Base-by-base conservation (phyloP, 306 rosid species). In the Pterocarpus santalinus region DNA sequence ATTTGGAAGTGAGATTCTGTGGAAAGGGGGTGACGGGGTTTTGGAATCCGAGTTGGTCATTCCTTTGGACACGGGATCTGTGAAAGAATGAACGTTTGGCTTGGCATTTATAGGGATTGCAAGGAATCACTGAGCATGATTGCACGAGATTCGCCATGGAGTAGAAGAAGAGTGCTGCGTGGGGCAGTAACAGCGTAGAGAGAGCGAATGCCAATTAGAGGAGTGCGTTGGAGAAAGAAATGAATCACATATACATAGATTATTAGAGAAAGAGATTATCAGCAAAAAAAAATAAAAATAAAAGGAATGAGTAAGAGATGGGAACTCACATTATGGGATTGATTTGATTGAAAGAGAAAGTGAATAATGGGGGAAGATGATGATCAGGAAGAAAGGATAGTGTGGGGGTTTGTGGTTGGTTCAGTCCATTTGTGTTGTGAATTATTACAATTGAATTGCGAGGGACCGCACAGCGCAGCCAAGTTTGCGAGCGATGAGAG, bases 61-160 rank as follows among this genome's bases (percentile, higher is more conserved):
- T 87, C 70, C 75, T 89, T 67, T 83, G 85, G 44, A 9, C 9
- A 30, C 55, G 80, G 74, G 79, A 46, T 63, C 80, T 90, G 61
- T 79, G 84, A 65, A 79, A 87, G 58, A 76, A 58, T 15, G 58
- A 77, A 2, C 78, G 33, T 56, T 64, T 87, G 33, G 79, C 63
- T 57, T 53, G 70, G 80, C n/a, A 47, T 36, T 82, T 53, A 30
- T 51, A 51, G 13, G 73, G 86, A 85, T 60, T 69, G n/a, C 17
- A 3, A 69, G 81, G 79, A 69, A 78, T 81, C 65, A 66, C 16
- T 41, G 87, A 76, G 52, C 82, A 82, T 34, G 88, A 51, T 52
- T 88, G 80, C 7, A 65, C 70, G 63, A 90, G 80, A 87, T 78
- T 88, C 65, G 94, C 89, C 99, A 95, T 81, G 0, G n/a, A 57